Evolutionary conservation across 148 eudicot species (phyloP).

Genomic region (Suaeda aralocaspica): DNA sequence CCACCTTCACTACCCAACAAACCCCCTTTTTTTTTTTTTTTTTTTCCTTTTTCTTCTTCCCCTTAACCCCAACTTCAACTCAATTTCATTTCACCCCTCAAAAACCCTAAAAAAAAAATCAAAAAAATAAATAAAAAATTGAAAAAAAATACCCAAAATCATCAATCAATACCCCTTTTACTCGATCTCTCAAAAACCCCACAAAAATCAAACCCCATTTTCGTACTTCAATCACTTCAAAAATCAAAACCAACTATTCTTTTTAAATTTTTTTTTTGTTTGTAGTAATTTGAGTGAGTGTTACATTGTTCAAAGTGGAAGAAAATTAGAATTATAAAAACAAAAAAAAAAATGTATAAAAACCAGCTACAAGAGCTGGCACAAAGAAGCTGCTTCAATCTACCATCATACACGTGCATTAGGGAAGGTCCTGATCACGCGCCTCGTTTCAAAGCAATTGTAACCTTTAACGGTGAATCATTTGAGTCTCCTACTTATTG

Average conservation of each 20-base stretch:
- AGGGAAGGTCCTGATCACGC: constrained; percentile 96
- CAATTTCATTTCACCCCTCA: constrained; percentile 2
- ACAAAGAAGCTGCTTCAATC: constrained; percentile 82
- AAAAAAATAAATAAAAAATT: background rate
- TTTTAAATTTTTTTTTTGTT: too few species aligned
- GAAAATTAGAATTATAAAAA: background rate
- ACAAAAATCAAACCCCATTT: background rate
- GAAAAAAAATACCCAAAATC: background rate
- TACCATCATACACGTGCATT: constrained; percentile 66
- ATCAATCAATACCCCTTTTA: constrained; percentile 2
- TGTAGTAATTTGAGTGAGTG: background rate
- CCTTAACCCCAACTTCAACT: constrained; percentile 1
- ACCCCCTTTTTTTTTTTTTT: constrained; percentile 4
- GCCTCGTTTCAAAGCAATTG: constrained; percentile 73
- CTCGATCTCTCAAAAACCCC: constrained; percentile 8
- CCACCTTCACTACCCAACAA: constrained; percentile 29
- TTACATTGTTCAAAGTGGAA: background rate
- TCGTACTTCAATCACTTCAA: background rate
- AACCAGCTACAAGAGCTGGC: constrained; percentile 97
- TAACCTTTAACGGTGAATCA: constrained; percentile 73
- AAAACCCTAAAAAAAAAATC: background rate
- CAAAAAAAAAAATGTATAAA: constrained; percentile 58
- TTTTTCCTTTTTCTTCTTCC: background rate
- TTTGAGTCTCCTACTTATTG: constrained; percentile 78
- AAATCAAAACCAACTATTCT: too few species aligned